Base-by-base conservation (phyloP, 2,329 filamentous ascomycete genomes). In the Catunica adiposa region DNA sequence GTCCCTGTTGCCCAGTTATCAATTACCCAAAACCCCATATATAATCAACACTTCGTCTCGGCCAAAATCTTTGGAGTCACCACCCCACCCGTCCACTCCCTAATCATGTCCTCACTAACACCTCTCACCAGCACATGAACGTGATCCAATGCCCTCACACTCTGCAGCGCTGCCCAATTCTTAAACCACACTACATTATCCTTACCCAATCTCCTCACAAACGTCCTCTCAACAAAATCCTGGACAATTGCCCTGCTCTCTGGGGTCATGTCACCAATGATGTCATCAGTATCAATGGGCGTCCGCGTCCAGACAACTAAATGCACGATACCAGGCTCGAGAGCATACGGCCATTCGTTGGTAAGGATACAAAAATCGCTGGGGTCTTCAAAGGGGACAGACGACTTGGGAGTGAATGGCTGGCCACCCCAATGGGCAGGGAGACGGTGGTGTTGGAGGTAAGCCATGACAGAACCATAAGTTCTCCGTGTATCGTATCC, bases 271-370 rank as follows among this genome's bases (percentile, higher is more conserved):
- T 89, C 82, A 8, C 85, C 88, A 0, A 77, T 86, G 17, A 70
- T 71, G 0, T 78, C 67, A 61, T 94, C 83, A 2, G 84, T 84
- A 23, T 83, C 76, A 59, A 96, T 82, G 14, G 74, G 71, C 42
- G 90, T 92, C 64, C 94, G 90, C 53, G 84, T 85, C 90, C 90
- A 97, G 44, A 94, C 83, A 29, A 96, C 87, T 20, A 96, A 77
- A 66, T 97, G 90, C n/a, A 82, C 73, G 62, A 83, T 78, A 55
- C 74, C 75, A 0, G 73, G 65, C 0, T 72, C 73, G 51, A 95
- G 70, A 2, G 86, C 89, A 63, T 96, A 96, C 0, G 90, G 90
- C 89, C 89, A 97, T 73, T 96, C 89, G 64, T 97, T 96, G 65
- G 81, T 73, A 47, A 95, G 71, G 53, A 94, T 83, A 59, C 80